phyloP scores from a whole-genome alignment of 768 basidiomycete genomes.

The Naganishia friedmannii region DNA sequence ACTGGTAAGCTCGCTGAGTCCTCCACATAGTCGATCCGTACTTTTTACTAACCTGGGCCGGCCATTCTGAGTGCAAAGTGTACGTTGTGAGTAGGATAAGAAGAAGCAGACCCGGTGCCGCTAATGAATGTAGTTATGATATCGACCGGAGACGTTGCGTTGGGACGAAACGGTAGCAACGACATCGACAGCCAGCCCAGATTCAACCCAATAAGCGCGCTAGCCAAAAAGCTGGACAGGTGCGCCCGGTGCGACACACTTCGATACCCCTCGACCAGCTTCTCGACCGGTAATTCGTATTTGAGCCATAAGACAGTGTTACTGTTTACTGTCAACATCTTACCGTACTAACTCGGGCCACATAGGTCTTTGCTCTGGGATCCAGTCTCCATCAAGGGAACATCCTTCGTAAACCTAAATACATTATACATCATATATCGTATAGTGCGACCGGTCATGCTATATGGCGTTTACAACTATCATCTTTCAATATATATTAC shows the following conservation, averaged over 20 bases:
- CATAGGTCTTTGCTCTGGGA: no score
- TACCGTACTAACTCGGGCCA: no score
- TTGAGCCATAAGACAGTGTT: no score
- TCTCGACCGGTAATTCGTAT: no score
- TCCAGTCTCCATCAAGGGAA: no score
- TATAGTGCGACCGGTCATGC: neutral
- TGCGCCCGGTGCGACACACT: neutral
- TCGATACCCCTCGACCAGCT: neutral
- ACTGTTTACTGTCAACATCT: no score
- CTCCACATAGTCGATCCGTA: neutral
- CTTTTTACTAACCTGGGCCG: slow-evolving; percentile 26
- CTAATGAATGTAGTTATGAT: neutral
- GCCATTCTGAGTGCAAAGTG: slow-evolving; percentile 16
- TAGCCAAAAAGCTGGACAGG: slow-evolving; percentile 8
- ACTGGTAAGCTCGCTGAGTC: neutral
- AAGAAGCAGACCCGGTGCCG: neutral
- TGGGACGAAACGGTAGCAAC: neutral
- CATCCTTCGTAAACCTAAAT: no score
- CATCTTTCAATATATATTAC: neutral
- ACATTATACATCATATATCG: neutral
- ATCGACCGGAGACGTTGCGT: neutral
- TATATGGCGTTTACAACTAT: neutral
- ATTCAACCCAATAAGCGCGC: neutral
- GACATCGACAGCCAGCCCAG: neutral
- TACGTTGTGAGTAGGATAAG: neutral